Base-by-base conservation (phyloP, 2,329 filamentous ascomycete species). In the Penicillium sp. region DNA sequence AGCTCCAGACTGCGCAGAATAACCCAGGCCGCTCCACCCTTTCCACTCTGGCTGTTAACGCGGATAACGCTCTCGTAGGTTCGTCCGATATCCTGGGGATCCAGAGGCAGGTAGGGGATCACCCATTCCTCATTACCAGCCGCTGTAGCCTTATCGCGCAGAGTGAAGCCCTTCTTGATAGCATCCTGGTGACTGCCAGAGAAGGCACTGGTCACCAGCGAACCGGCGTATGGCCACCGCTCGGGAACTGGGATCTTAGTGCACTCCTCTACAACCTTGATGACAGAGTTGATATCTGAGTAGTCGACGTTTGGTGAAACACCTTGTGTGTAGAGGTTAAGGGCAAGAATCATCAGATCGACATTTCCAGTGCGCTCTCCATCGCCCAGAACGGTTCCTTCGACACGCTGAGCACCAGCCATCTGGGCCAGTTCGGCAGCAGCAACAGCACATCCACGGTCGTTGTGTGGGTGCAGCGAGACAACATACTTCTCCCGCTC, bases 41-140 rank as follows among this genome's bases (percentile, higher is more conserved):
- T 97, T 60, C 93, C 93, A 64, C 86, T 90, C 72, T 97, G 93
- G 15, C 90, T 96, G 80, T 97, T 99, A 82, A 97, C 93, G 54
- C 93, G 89, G 69, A 97, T 97, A 68, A 97, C 89, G 52, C 93
- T 93, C 75, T 97, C 92, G 82, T 97, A 97, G n/a, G 87, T 97
- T 51, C 93, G 86, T 44, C 93, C 93, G 59, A 97, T 96, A 67
- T 97, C 93, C 67, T 89, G 82, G 4, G 93, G 93, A 67, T 97
- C 93, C 64, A 97, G 83, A 10, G 93, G 93, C 42, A 97, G 86
- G 69, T 97, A 97, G 0, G 93, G 93, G 32, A 97, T 82, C 62
- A 89, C 78, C 93, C 93, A 97, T 33, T 76, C 78, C 66, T 86
- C 84, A 50, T 93, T 84, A 67, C 82, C 77, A 4, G 74, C 77